Conservation (phyloP, 108 stramenopile species). For the Skeletonema marinoi region DNA sequence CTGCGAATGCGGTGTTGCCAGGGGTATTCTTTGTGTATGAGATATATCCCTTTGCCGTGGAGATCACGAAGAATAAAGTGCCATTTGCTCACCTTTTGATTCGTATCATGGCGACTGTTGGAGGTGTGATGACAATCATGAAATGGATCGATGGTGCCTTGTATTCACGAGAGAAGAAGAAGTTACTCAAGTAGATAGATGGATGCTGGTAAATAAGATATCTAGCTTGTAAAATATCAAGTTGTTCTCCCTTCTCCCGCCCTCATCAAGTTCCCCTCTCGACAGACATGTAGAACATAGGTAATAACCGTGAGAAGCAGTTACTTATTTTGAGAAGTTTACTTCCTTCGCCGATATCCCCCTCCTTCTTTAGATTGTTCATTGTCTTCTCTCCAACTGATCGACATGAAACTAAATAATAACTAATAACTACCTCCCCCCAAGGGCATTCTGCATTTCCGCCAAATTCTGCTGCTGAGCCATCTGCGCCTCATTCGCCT, state of each 20-base stretch:
- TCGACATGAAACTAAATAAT: not conserved
- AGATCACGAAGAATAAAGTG: conserved; percentile 68
- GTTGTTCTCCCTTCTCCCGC: no score
- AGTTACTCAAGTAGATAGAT: not conserved
- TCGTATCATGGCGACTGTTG: conserved; percentile 92
- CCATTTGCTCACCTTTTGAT: conserved; percentile 91
- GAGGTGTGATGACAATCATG: conserved; percentile 91
- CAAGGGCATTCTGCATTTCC: conserved; percentile 76
- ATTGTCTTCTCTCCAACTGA: not conserved
- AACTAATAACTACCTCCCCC: conserved; percentile 39
- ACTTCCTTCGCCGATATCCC: not conserved
- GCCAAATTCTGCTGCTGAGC: conserved; percentile 70
- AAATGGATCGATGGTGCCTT: conserved; percentile 71
- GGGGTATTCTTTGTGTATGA: conserved; percentile 99
- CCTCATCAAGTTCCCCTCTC: not conserved
- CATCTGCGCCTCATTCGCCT: conserved; percentile 82
- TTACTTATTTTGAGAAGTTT: not conserved
- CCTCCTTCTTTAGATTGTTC: not conserved
- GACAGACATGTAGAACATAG: no score
- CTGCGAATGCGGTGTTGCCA: conserved; percentile 84
- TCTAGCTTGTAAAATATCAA: no score
- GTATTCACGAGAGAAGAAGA: conserved; percentile 51
- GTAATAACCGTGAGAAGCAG: no score
- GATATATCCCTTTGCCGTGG: conserved; percentile 96
- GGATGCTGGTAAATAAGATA: no score